Percentiles rank a stretch among this genome's conserved stretches.
These are phyloP conservation scores for Pseudocercospora fijiensis DNA, from an alignment of 2,329 filamentous ascomycete species.

Conservation along the genomic window DNA sequence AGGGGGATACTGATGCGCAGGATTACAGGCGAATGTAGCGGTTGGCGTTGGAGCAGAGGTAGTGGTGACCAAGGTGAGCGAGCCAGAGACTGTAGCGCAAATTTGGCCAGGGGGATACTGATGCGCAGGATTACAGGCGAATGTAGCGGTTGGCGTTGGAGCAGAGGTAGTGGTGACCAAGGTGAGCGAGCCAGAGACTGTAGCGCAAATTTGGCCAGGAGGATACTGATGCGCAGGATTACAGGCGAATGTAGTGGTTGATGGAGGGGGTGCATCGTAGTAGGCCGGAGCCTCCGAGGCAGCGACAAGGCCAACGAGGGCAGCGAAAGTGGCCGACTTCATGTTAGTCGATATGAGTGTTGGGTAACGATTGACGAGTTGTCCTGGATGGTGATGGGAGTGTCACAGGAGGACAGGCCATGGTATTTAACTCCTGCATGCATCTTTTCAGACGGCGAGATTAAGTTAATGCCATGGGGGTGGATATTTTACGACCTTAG, in stretches of 20 bases:
- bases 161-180: slow-evolving; percentile 18
- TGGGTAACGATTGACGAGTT: slow-evolving; percentile 4
- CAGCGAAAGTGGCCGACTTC: slow-evolving; percentile 17
- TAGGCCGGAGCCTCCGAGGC: slow-evolving; percentile 9
- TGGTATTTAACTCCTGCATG: slow-evolving; percentile 17
- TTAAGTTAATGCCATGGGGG: slow-evolving; percentile 20
- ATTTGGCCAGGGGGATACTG: slow-evolving; percentile 5
- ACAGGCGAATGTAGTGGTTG: slow-evolving; percentile 13
- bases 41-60: background rate
- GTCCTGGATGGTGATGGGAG: slow-evolving; percentile 9
- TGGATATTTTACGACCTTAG: slow-evolving; percentile 1
- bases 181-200: slow-evolving; percentile 18
- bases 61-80: slow-evolving; percentile 20
- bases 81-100: background rate
- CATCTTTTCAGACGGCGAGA: background rate
- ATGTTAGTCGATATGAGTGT: slow-evolving; percentile 11
- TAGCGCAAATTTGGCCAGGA: slow-evolving; percentile 21
- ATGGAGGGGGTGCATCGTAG: background rate
- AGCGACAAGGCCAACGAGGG: slow-evolving; percentile 13
- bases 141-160: background rate
- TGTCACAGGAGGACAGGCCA: slow-evolving; percentile 2
- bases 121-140: slow-evolving; percentile 16
- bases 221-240: slow-evolving; percentile 26
- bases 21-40: slow-evolving; percentile 10
- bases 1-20: slow-evolving; percentile 16